A percentile compares a stretch with the other conserved stretches of the same genome.
Conservation (phyloP, 192 early-diverging fungal genomes). For the Coemansia brasiliensis region DNA sequence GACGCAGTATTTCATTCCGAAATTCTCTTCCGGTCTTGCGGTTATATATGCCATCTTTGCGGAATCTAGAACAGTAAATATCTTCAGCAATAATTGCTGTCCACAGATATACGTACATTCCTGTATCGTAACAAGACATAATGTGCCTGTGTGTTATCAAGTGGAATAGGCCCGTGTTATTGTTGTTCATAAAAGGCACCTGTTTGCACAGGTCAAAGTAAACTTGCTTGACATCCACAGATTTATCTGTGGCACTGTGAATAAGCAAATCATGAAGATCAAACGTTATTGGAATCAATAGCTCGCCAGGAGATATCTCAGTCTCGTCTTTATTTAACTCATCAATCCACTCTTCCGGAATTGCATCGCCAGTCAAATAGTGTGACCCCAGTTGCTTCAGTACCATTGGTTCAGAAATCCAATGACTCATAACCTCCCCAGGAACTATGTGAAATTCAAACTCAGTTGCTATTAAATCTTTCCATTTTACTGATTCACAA, state of each 20-base stretch:
- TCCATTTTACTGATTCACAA: constrained; percentile 64
- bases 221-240: constrained; percentile 44
- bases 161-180: constrained; percentile 20
- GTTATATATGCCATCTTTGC: constrained; percentile 58
- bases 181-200: constrained; percentile 31
- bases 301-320: not conserved
- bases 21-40: constrained; percentile 61
- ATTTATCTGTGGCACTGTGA: constrained; percentile 55
- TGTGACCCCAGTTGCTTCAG: constrained; percentile 58
- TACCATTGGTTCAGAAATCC: constrained; percentile 58
- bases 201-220: constrained; percentile 50
- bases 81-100: constrained; percentile 71
- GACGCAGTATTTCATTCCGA: constrained; percentile 64
- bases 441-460: constrained; percentile 78
- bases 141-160: constrained; percentile 53
- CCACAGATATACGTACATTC: constrained; percentile 69
- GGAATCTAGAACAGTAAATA: constrained; percentile 68
- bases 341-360: constrained; percentile 63
- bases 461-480: constrained; percentile 64
- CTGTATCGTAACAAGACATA: constrained; percentile 64
- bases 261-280: constrained; percentile 64
- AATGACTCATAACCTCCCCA: constrained; percentile 75
- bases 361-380: constrained; percentile 56
- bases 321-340: constrained; percentile 50
- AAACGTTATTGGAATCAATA: constrained; percentile 62